Evolutionary conservation across 371 early-diverging fungal genomes (phyloP).

Genomic region (Haplosporangium sp.): DNA sequence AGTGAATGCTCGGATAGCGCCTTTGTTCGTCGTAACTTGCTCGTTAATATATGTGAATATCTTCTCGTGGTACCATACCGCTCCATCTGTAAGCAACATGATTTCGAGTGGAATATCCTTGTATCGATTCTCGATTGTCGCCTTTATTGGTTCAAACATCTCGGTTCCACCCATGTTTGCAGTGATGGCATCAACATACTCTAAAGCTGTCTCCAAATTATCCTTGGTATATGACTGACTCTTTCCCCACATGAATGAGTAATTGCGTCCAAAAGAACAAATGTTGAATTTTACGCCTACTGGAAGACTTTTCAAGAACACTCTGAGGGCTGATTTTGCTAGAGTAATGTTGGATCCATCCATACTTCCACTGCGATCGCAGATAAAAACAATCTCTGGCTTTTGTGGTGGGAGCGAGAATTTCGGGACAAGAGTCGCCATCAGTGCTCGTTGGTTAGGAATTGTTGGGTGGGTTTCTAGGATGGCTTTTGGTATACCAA

Average conservation of each 20-base stretch:
- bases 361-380: slow-evolving; percentile 59
- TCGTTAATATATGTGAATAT: slow-evolving; percentile 36
- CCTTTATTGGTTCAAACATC: slow-evolving; percentile 51
- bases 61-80: slow-evolving; percentile 54
- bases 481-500: slow-evolving; percentile 52
- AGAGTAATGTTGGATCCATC: slow-evolving; percentile 14
- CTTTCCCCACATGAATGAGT: slow-evolving; percentile 54
- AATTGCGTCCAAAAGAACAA: slow-evolving; percentile 57
- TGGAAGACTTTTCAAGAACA: slow-evolving; percentile 60
- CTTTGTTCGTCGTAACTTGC: slow-evolving; percentile 24
- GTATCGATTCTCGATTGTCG: slow-evolving; percentile 35
- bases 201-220: slow-evolving; percentile 45
- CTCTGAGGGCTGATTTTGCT: slow-evolving; percentile 32
- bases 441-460: slow-evolving; percentile 47
- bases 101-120: slow-evolving; percentile 58
- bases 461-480: slow-evolving; percentile 55
- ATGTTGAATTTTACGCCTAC: slow-evolving; percentile 59
- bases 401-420: slow-evolving; percentile 54
- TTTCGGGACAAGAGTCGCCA: slow-evolving; percentile 59
- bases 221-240: slow-evolving; percentile 49
- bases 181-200: slow-evolving; percentile 36
- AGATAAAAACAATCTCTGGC: slow-evolving; percentile 60
- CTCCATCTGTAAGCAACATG: slow-evolving; percentile 63
- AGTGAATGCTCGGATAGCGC: slow-evolving; percentile 57
- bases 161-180: slow-evolving; percentile 65